Percentiles rank a stretch among this genome's conserved stretches.
phyloP scores from a whole-genome alignment of 768 basidiomycete genomes.

The Sarcomyxa edulis region DNA sequence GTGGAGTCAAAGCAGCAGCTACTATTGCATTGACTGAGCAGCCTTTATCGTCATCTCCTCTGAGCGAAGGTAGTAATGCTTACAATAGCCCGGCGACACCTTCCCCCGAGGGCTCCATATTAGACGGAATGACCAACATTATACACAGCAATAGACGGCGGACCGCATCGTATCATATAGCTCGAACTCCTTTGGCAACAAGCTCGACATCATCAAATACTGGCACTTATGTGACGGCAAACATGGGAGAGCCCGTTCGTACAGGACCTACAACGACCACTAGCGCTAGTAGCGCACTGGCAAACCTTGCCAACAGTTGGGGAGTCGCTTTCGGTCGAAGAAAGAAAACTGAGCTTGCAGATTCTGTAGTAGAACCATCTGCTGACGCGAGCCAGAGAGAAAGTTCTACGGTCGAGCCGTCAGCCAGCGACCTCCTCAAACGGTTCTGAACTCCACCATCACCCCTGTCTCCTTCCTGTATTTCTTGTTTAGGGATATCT shows the following conservation, averaged over 20 bases:
- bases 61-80: conserved; percentile 35
- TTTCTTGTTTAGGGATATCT: too few species aligned
- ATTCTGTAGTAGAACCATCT: conserved; percentile 22
- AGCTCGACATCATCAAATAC: conserved; percentile 18
- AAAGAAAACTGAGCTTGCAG: conserved; percentile 30
- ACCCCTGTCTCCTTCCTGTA: too few species aligned
- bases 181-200: conserved; percentile 38
- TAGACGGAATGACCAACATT: conserved; percentile 53
- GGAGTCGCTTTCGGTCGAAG: conserved; percentile 59
- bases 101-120: conserved; percentile 56
- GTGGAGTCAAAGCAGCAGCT: conserved; percentile 51
- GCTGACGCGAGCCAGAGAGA: conserved; percentile 14
- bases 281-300: conserved; percentile 47
- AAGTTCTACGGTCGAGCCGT: conserved; percentile 16
- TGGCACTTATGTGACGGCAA: conserved; percentile 32
- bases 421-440: conserved; percentile 37
- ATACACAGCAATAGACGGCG: conserved; percentile 41
- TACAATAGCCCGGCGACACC: conserved; percentile 40
- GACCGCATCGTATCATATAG: conserved; percentile 55
- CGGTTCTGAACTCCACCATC: conserved; percentile 22
- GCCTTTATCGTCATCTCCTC: conserved; percentile 37
- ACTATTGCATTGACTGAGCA: conserved; percentile 66
- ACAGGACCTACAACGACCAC: too few species aligned
- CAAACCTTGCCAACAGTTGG: conserved; percentile 60
- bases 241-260: too few species aligned